These are phyloP conservation scores for Chaetomium olivaceum DNA, from an alignment of 2,329 filamentous ascomycete genomes.

Conservation along the genomic window DNA sequence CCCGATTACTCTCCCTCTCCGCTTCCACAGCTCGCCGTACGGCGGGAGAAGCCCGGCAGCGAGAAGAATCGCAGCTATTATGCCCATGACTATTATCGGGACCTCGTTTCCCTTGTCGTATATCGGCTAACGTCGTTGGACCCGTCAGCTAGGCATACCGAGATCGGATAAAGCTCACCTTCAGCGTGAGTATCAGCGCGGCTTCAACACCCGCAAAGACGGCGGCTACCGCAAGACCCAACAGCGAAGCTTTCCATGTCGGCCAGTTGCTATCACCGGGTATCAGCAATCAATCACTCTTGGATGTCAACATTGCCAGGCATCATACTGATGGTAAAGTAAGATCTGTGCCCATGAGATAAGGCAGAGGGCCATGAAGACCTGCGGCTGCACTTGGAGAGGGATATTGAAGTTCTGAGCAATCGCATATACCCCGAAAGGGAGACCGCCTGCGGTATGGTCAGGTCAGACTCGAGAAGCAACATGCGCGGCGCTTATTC, in stretches of 20 bases:
- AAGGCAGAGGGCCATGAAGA: slow-evolving; percentile 44
- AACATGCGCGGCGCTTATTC: background rate
- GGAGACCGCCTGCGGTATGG: slow-evolving; percentile 40
- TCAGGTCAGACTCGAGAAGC: background rate
- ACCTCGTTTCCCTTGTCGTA: slow-evolving; percentile 55
- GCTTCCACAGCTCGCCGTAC: slow-evolving; percentile 63
- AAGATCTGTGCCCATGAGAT: slow-evolving; percentile 44
- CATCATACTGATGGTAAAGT: slow-evolving; percentile 33
- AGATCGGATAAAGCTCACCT: slow-evolving; percentile 41
- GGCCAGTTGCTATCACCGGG: slow-evolving; percentile 44
- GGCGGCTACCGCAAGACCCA: slow-evolving; percentile 43
- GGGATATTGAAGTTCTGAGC: slow-evolving; percentile 47
- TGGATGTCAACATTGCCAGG: background rate
- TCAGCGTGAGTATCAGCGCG: slow-evolving; percentile 57
- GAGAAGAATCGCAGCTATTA: slow-evolving; percentile 59
- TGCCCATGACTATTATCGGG: slow-evolving; percentile 57
- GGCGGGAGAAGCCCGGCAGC: slow-evolving; percentile 59
- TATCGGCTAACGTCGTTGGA: slow-evolving; percentile 45
- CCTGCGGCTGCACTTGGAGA: slow-evolving; percentile 46
- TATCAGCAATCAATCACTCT: background rate
- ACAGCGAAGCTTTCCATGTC: slow-evolving; percentile 46
- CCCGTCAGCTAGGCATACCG: background rate
- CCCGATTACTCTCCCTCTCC: slow-evolving; percentile 60
- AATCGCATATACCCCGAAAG: slow-evolving; percentile 44
- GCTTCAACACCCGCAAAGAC: slow-evolving; percentile 56